These are phyloP conservation scores for Haematococcus sp. DNA, from an alignment of 139 green algal species.

Conservation along the genomic window DNA sequence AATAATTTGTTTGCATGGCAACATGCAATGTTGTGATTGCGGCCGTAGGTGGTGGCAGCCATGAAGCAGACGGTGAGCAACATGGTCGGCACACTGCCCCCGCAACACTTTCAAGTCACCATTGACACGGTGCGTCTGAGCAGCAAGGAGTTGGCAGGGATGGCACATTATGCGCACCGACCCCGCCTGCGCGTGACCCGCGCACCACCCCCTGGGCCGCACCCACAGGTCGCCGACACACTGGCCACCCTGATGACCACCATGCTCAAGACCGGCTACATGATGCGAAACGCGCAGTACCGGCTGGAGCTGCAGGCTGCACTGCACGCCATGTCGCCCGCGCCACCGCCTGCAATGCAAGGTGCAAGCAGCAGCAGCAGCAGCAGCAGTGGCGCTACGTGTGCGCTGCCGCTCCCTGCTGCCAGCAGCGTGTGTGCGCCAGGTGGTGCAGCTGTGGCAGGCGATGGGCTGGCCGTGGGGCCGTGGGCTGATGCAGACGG, in stretches of 20 bases:
- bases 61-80: constrained; percentile 82
- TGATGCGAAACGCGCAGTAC: constrained; percentile 81
- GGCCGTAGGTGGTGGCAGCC: constrained; percentile 65
- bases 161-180: no score
- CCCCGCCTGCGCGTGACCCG: neutral
- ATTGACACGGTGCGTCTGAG: constrained; percentile 60
- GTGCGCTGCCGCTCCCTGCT: neutral
- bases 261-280: constrained; percentile 83
- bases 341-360: neutral
- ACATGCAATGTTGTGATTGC: no score
- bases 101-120: constrained; percentile 80
- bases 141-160: no score
- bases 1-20: no score
- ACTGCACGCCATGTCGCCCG: neutral
- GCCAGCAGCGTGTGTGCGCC: constrained; percentile 16
- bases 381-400: neutral
- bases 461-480: no score
- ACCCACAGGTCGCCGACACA: constrained; percentile 67
- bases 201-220: neutral
- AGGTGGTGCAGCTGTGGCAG: no score
- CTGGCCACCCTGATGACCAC: constrained; percentile 86
- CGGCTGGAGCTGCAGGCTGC: constrained; percentile 61
- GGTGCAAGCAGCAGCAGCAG: constrained; percentile 7
- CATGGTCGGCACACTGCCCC: constrained; percentile 79
- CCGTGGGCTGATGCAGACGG: no score